Base-by-base conservation (phyloP, 2,329 filamentous ascomycete species). In the Fusarium xylarioides region DNA sequence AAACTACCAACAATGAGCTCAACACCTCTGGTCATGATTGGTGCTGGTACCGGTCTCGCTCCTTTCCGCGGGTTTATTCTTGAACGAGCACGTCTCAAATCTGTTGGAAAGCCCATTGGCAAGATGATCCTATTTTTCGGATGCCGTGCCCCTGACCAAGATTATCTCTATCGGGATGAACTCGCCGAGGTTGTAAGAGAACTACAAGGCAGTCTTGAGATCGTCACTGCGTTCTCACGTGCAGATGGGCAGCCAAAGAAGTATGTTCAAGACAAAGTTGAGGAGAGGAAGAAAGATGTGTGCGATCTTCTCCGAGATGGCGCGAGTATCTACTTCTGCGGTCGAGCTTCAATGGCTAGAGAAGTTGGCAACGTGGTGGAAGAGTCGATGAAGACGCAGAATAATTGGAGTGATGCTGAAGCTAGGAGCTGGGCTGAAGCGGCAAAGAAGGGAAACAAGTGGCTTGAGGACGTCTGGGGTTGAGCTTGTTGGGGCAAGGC, bases 91-190 rank as follows among this genome's bases (percentile, higher is more conserved):
- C 67, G 72, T 15, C 66, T 74, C 18, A 66, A 64, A n/a, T 65
- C 72, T 5, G 62, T 76, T 18, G 75, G 74, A 16, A 70, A 75
- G 55, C 59, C 62, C 4, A 63, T 78, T 11, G 76, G 77, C 1
- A 66, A 58, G 2, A 79, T 77, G 63, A 35, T 80, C 7, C 50
- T 92, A 1, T 91, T 91, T 80, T 85, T 89, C 64, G 91, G 90
- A n/a, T 91, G 89, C 77, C 86, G 87, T 26, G 76, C 81, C 11
- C 84, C 85, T 1, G 82, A 83, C 0, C 80, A 82, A 34, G 90
- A 92, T 72, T 83, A 87, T 30, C 76, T 92, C 0, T 92, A 92
- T 79, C 79, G 83, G 0, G 83, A 86, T 0, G 86, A 81, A 46
- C 61, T 80, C 4, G 58, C 69, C 4, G 71, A 77, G 50, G 49